phyloP scores from a whole-genome alignment of 176 grass and related monocot genomes.

The Saccharum spontaneum region DNA sequence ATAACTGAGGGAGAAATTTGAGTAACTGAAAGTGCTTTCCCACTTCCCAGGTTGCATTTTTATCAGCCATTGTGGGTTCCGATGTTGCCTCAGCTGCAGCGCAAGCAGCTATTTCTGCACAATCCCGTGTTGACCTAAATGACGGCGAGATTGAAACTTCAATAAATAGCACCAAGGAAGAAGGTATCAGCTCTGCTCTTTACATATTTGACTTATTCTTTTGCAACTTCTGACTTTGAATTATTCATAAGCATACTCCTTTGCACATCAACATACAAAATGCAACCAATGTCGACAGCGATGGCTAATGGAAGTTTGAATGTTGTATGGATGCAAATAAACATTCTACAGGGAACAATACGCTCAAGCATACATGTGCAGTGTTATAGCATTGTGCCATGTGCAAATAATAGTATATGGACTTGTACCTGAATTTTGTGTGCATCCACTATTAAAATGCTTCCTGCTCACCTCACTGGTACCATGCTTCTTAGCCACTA shows the following conservation, averaged over 20 bases:
- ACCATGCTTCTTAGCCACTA: neutral
- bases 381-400: constrained; percentile 17
- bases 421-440: neutral
- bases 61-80: constrained; percentile 83
- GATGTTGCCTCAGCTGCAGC: constrained; percentile 66
- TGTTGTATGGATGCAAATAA: neutral
- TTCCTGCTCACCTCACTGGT: neutral
- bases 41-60: constrained; percentile 86
- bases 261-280: constrained; percentile 6
- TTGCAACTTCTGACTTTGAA: neutral
- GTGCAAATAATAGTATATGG: neutral
- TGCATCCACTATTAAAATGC: neutral
- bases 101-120: constrained; percentile 71
- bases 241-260: constrained; percentile 12
- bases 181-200: constrained; percentile 48
- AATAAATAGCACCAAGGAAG: constrained; percentile 39
- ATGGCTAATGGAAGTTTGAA: neutral
- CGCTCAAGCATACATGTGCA: neutral
- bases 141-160: constrained; percentile 39
- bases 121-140: constrained; percentile 54
- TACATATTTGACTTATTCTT: constrained; percentile 9
- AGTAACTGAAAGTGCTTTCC: constrained; percentile 40
- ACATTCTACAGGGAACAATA: neutral
- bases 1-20: constrained; percentile 4
- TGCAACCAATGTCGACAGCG: neutral